Evolutionary conservation across 208 protist genomes (phyloP), one percentile per base, ranked within the genome.

Genomic region (Balamuthia mandrillaris): DNA sequence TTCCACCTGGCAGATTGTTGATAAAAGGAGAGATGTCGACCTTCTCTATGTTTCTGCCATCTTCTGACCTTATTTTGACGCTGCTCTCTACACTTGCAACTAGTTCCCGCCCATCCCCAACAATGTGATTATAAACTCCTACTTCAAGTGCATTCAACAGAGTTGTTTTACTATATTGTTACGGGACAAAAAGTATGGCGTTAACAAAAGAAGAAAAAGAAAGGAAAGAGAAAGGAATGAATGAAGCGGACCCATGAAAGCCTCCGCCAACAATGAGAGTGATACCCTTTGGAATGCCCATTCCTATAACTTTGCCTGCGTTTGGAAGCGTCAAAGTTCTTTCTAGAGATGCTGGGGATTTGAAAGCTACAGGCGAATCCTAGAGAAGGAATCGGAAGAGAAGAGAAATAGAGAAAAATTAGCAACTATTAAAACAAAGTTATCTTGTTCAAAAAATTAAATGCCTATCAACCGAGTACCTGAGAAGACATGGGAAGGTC

Each of bases 1-100:
- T 95, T 31, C 89, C 86, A 45, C 90, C 89, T 2, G 96, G 97
- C 45, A 98, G 91, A 52, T 96, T 95, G 45, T 87, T 89, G 63
- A 98, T 96, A 89, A 98, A 98, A 7, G 93, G 90, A 27, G 92
- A 95, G 68, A 98, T 97, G 89, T 98, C 94, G 1, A 97, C 95
- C 6, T 91, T 91, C 45, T 91, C 77, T 27, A 98, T 90, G 44
- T 85, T 75, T 18, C 96, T 93, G 35, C 96, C 92, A 84, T 98
- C 96, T 90, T 98, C 96, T 10, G 96, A 94, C 39, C 96, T 90
- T 31, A 98, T 96, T 84, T 97, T 97, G 16, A 96, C 91, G n/a
- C n/a, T n/a, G n/a, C n/a, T n/a, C n/a, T n/a, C n/a, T n/a, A n/a
- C n/a, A n/a, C n/a, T n/a, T n/a, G n/a, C 92, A 10, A 97, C 96